These are phyloP conservation scores for Wickerhamiella spandovensis DNA, from an alignment of 805 yeast genomes.

Conservation along the genomic window DNA sequence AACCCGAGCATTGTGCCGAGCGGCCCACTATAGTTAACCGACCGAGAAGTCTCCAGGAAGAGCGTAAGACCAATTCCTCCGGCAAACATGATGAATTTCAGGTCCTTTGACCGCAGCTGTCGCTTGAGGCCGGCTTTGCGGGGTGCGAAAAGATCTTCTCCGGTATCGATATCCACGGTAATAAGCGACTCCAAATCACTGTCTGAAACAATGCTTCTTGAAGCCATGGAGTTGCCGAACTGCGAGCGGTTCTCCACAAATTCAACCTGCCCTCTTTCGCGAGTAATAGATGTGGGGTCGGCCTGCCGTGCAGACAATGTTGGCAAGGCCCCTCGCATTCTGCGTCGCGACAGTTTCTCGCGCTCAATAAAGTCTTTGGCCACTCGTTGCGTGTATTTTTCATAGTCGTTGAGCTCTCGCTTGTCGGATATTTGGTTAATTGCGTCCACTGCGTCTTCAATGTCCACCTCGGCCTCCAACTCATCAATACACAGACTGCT, in stretches of 20 bases:
- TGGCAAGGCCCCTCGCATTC: constrained; percentile 4
- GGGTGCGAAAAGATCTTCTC: not conserved
- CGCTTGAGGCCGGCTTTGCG: not conserved
- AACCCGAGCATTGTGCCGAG: constrained; percentile 10
- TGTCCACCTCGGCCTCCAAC: constrained; percentile 15
- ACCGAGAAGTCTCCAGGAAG: constrained; percentile 6
- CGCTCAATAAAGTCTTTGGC: constrained; percentile 18
- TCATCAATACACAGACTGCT: constrained; percentile 22
- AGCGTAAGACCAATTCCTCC: constrained; percentile 9
- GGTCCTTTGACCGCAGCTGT: not conserved
- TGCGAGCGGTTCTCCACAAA: not conserved
- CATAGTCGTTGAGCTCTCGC: constrained; percentile 18
- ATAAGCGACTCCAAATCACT: not conserved
- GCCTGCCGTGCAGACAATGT: constrained; percentile 4
- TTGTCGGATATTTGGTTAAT: constrained; percentile 5
- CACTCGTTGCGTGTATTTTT: constrained; percentile 17
- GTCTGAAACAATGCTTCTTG: not conserved
- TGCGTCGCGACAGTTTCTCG: constrained; percentile 1
- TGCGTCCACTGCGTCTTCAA: constrained; percentile 18
- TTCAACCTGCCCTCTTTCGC: constrained; percentile 8
- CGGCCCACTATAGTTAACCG: constrained; percentile 11
- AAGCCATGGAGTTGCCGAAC: not conserved
- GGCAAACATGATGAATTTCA: constrained; percentile 1
- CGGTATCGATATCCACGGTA: not conserved
- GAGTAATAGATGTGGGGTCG: not conserved